Evolutionary conservation across 306 rosid genomes (phyloP).

Genomic region (Medicago truncatula): DNA sequence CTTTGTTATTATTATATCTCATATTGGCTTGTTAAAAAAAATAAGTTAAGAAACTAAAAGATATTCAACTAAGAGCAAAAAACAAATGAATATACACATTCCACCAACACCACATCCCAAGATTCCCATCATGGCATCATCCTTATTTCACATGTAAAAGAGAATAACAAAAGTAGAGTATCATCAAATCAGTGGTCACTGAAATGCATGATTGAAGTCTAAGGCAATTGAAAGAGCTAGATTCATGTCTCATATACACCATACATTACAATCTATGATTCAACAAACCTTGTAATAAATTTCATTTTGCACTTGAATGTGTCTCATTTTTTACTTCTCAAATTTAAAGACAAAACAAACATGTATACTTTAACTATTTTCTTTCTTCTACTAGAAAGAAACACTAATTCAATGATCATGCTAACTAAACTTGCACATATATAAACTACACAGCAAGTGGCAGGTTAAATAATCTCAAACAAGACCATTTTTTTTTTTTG

Average conservation of each 20-base stretch:
- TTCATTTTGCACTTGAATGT: slow-evolving; percentile 49
- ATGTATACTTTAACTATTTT: slow-evolving; percentile 48
- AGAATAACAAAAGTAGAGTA: slow-evolving; percentile 16
- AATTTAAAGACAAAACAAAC: slow-evolving; percentile 24
- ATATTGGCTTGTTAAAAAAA: too few relatives aligned
- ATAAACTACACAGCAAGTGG: slow-evolving; percentile 43
- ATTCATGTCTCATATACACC: slow-evolving; percentile 52
- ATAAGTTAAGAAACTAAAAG: too few relatives aligned
- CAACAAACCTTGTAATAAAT: slow-evolving; percentile 31
- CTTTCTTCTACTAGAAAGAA: slow-evolving; percentile 44
- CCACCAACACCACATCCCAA: too few relatives aligned
- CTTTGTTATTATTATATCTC: too few relatives aligned
- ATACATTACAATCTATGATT: slow-evolving; percentile 44
- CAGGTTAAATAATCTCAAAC: slow-evolving; percentile 40
- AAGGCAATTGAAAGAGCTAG: slow-evolving; percentile 38
- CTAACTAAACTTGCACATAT: slow-evolving; percentile 50
- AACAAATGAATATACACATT: too few relatives aligned
- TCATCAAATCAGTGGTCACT: too few relatives aligned
- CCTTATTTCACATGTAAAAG: neutral
- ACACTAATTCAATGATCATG: slow-evolving; percentile 41
- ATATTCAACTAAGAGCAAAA: too few relatives aligned
- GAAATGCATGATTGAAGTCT: slow-evolving; percentile 7
- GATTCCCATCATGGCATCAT: too few relatives aligned
- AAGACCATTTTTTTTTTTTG: neutral
- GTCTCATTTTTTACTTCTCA: slow-evolving; percentile 45